Evolutionary conservation across 2,329 filamentous ascomycete genomes (phyloP).

Genomic region (Aspergillus versicolor): DNA sequence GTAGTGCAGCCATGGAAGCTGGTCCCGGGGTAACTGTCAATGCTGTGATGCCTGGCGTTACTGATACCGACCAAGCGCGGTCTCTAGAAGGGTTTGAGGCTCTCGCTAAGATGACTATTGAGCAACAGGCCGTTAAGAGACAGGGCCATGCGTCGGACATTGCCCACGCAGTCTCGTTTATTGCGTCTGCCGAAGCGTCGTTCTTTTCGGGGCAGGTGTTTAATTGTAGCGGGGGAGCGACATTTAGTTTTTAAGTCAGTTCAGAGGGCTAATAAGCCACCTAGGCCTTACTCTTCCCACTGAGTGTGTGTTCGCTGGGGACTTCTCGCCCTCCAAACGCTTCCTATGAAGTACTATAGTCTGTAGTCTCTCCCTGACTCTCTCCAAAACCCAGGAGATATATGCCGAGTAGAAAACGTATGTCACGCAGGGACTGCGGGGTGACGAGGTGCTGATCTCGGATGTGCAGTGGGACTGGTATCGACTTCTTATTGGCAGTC

Average conservation of each 20-base stretch:
- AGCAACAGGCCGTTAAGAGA: not conserved
- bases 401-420: too few relatives aligned
- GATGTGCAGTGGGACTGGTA: too few relatives aligned
- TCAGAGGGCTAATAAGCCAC: too few relatives aligned
- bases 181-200: not conserved
- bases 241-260: not conserved
- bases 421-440: too few relatives aligned
- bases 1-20: not conserved
- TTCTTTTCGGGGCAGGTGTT: not conserved
- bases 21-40: not conserved
- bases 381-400: too few relatives aligned
- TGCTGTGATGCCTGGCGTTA: not conserved
- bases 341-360: too few relatives aligned
- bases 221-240: not conserved
- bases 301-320: too few relatives aligned
- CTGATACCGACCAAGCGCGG: not conserved
- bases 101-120: not conserved
- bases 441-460: too few relatives aligned
- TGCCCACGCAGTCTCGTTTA: not conserved
- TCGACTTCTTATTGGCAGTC: too few relatives aligned
- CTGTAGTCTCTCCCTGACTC: too few relatives aligned
- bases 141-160: not conserved
- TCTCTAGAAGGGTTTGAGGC: not conserved
- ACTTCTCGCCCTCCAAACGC: too few relatives aligned
- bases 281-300: too few relatives aligned